Conservation (phyloP, 2,329 filamentous ascomycete genomes). For the Metarhizium guizhouense region DNA sequence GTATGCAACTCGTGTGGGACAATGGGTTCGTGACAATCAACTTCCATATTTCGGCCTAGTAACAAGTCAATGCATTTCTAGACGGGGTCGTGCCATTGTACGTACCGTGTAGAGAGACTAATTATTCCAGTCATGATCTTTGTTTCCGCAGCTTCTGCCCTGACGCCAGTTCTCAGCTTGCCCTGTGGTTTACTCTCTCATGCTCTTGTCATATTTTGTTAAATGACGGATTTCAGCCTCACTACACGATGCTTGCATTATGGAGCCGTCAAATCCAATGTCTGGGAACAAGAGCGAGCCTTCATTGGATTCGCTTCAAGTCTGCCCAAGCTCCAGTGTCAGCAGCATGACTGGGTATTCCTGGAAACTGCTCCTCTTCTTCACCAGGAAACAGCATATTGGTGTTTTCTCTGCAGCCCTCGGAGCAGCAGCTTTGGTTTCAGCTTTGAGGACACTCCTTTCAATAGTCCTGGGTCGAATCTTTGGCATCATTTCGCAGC, state of each 20-base stretch:
- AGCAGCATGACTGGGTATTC: slow-evolving; percentile 6
- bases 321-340: background rate
- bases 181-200: no score
- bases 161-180: background rate
- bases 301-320: background rate
- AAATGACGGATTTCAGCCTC: no score
- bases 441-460: slow-evolving; percentile 54
- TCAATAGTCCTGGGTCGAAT: slow-evolving; percentile 66
- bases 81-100: background rate
- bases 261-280: background rate
- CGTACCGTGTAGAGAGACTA: background rate
- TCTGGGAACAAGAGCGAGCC: background rate
- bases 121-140: background rate
- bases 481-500: slow-evolving; percentile 62
- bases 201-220: background rate
- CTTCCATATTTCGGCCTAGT: background rate
- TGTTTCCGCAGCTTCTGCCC: background rate
- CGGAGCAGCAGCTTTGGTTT: slow-evolving; percentile 47
- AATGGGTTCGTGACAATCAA: background rate
- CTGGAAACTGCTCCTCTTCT: slow-evolving; percentile 55
- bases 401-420: slow-evolving; percentile 45
- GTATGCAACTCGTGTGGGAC: background rate
- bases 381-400: slow-evolving; percentile 55
- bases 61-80: background rate
- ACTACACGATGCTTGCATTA: background rate